Evolutionary conservation across 176 grass and related monocot species (phyloP), one percentile per base, ranked within the genome.

Genomic region (Poa pratensis): DNA sequence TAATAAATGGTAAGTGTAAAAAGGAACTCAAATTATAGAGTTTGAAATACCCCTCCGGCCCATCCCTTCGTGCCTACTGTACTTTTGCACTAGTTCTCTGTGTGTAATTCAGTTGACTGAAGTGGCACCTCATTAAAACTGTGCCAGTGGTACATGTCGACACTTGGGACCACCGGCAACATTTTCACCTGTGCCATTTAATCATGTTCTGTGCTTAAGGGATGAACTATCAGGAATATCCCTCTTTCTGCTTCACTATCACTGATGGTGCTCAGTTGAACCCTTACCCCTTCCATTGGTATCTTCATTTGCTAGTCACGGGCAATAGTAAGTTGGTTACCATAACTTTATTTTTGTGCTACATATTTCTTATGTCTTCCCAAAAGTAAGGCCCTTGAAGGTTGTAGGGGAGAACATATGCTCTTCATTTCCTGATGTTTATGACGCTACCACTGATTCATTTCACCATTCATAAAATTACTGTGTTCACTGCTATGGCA

Each of bases 201-300:
- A 71, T 64, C 27, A 60, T 90, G 66, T 66, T 87, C 72, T 75
- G 78, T 73, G 83, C 30, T 81, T 65, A 76, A 85, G 55, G 65
- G 77, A 88, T 83, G 81, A 78, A 83, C 81, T 73, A 67, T 88
- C 68, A 80, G 71, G 91, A 94, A 92, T 89, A 68, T 90, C 43
- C 84, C 32, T 80, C 79, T 79, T 85, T 90, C 61, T 92, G 63
- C 81, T 88, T 84, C 65, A 86, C 81, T 54, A 67, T 86, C 86
- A 71, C 73, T 65, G 50, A 40, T 90, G 70, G 64, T 84, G 16
- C 83, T 83, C 72, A 54, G 70, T 46, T 80, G 79, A 81, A 85
- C 51, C 52, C 34, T 83, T 37, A 8, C 61, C 81, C 55, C 57
- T 84, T 81, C 66, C 42, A 80, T 80, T 80, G 69, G 79, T 46